Base-by-base conservation (phyloP, 2,329 filamentous ascomycete genomes). In the Clarireedia homoeocarpa region DNA sequence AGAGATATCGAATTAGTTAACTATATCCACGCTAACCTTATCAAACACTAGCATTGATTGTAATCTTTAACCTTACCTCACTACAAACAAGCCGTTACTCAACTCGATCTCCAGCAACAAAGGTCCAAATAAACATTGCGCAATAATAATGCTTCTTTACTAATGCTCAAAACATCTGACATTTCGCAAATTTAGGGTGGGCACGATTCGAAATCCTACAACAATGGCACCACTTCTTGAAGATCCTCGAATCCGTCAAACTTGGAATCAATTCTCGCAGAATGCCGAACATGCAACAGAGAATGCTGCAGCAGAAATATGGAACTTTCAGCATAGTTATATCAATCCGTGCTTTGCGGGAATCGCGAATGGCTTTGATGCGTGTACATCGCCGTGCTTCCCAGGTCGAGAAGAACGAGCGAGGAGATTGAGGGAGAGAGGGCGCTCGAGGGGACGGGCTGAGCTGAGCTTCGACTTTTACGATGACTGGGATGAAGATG, bases 381-480 rank as follows among this genome's bases (percentile, higher is more conserved):
- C 86, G 69, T 91, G 90, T 63, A 84, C 85, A 46, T 77, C 83
- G 12, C 82, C 84, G 53, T 89, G 89, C 62, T 72, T 84, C 38
- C 86, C 88, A 53, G 83, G 83, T 66, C 82, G 82, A 54, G 87
- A 91, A 63, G 88, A 92, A 68, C 84, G 88, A 57, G 75, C 83
- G 49, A 83, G 88, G 30, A 83, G 89, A 56, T 73, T 76, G 47
- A 77, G 85, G 59, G 84, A 90, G 65, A 81, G 86, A 46, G 79
- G 80, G 20, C 75, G 79, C 7, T 74, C 75, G 24, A 72, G 74
- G 59, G 83, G 82, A 2, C 72, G 83, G 51, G 88, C 91, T 27
- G 91, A 96, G 72, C 82, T 88, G 65, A 91, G 83, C 66, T 97
- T 97, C 69, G 92, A 96, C 71, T 97, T 97, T 70, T 97, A 97